Base-by-base conservation (phyloP, 345 rosid species). In the Gossypium bickii region DNA sequence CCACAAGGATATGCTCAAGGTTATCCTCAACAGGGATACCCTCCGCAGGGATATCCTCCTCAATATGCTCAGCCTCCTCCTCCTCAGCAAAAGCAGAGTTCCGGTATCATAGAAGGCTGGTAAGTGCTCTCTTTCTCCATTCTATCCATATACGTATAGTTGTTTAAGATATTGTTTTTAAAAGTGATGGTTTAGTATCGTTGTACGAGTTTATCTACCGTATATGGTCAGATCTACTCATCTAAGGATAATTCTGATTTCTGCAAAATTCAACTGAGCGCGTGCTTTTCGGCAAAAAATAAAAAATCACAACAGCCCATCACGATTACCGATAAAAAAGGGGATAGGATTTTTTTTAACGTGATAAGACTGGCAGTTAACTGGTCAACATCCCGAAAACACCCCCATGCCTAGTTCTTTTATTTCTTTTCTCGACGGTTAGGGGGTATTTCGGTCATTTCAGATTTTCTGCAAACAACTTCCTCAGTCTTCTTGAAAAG, bases 11-110 rank as follows among this genome's bases (percentile, higher is more conserved):
- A 59, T 24, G 38, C 63, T 10, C 63, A 59, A 24, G 63, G 63
- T 3, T 59, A 59, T 24, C 34, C 62, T 22, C 62, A 0, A 6
- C 58, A 57, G 3, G 61, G 29, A 18, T 20, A 57, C 13, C 61
- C 61, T 20, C 61, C 61, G 1, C 61, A 55, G 22, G 24, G 4
- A 8, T 22, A 22, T 18, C 27, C 34, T 12, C 62, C 29, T 58
- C 62, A 86, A 64, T 89, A 90, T 67, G 89, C 80, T 11, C 94
- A 87, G 27, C 94, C 97, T 27, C 96, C 85, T 3, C 91, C 77
- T 12, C 92, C 78, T 18, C 89, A 85, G 51, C 90, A 86, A 18
- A 78, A 77, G 45, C 64, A 76, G 49, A 73, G 81, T 76, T 9
- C 78, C 44, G 97, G 98, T 4, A 72, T 73, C 65, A 4, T 93